These are phyloP conservation scores for Groenewaldozyma auringiensis DNA, from an alignment of 1,139 yeast species.

Conservation along the genomic window DNA sequence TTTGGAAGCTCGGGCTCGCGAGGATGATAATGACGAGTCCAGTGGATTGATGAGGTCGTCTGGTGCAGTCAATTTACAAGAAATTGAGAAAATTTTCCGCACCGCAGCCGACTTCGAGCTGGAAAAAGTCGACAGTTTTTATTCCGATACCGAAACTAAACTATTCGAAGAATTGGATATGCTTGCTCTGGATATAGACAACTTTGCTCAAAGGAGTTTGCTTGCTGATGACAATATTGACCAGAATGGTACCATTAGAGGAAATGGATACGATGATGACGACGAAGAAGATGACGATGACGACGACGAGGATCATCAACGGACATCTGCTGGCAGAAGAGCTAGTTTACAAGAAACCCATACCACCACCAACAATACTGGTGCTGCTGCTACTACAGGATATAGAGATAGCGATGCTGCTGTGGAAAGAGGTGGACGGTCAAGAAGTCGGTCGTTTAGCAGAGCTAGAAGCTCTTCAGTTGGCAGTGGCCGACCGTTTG, in stretches of 20 bases:
- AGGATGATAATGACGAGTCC: slow-evolving; percentile 28
- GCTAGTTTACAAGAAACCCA: not conserved
- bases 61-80: slow-evolving; percentile 20
- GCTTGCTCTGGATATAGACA: slow-evolving; percentile 35
- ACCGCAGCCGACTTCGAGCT: slow-evolving; percentile 50
- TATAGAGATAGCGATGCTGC: slow-evolving; percentile 3
- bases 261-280: not conserved
- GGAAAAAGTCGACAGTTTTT: slow-evolving; percentile 50
- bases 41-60: slow-evolving; percentile 29
- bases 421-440: not conserved
- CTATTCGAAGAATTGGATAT: slow-evolving; percentile 41
- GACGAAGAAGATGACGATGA: slow-evolving; percentile 1
- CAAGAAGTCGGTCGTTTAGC: slow-evolving; percentile 1
- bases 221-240: not conserved
- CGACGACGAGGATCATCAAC: not conserved
- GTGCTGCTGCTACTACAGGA: not conserved
- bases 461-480: slow-evolving; percentile 1
- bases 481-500: slow-evolving; percentile 2
- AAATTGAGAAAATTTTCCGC: slow-evolving; percentile 45
- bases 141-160: slow-evolving; percentile 41
- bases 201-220: slow-evolving; percentile 14
- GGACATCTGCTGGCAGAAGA: not conserved
- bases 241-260: not conserved
- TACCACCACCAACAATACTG: too few species aligned
- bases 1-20: slow-evolving; percentile 22